A percentile compares a stretch with the other conserved stretches of the same genome.
These are phyloP conservation scores for Cicer cuneatum DNA, from an alignment of 306 rosid species.

Conservation along the genomic window DNA sequence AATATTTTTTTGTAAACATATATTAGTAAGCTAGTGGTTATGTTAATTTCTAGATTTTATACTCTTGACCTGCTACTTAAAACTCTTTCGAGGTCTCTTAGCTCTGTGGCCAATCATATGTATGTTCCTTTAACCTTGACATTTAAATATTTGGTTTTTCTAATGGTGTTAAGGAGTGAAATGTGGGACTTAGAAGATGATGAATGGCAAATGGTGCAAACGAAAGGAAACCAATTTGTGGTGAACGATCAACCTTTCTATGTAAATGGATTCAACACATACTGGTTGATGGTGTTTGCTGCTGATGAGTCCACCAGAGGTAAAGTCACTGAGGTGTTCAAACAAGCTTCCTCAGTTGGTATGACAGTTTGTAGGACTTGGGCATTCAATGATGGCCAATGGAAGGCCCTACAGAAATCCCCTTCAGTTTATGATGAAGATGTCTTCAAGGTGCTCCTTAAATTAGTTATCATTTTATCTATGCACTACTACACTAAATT, in stretches of 20 bases:
- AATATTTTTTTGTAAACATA: neutral
- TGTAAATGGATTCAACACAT: conserved; percentile 93
- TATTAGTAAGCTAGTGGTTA: neutral
- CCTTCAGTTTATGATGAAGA: conserved; percentile 88
- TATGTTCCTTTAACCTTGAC: neutral
- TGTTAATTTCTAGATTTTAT: neutral
- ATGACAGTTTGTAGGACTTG: conserved; percentile 93
- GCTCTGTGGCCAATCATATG: neutral
- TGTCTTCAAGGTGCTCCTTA: conserved; percentile 72
- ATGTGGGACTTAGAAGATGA: conserved; percentile 47
- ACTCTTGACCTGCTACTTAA: neutral
- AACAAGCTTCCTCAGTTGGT: conserved; percentile 78
- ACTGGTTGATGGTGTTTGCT: conserved; percentile 92
- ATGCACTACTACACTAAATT: neutral
- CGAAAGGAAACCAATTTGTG: conserved; percentile 88
- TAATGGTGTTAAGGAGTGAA: conserved; percentile 47
- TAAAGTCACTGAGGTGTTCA: conserved; percentile 77
- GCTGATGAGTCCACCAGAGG: conserved; percentile 90
- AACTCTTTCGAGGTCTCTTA: neutral
- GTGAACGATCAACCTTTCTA: conserved; percentile 79
- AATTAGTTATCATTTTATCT: neutral
- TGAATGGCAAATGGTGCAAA: conserved; percentile 78
- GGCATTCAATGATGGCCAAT: conserved; percentile 97
- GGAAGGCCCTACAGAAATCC: conserved; percentile 88
- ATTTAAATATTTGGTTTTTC: neutral